Evolutionary conservation across 768 basidiomycete genomes (phyloP).

Genomic region (Baorangia bicolor): DNA sequence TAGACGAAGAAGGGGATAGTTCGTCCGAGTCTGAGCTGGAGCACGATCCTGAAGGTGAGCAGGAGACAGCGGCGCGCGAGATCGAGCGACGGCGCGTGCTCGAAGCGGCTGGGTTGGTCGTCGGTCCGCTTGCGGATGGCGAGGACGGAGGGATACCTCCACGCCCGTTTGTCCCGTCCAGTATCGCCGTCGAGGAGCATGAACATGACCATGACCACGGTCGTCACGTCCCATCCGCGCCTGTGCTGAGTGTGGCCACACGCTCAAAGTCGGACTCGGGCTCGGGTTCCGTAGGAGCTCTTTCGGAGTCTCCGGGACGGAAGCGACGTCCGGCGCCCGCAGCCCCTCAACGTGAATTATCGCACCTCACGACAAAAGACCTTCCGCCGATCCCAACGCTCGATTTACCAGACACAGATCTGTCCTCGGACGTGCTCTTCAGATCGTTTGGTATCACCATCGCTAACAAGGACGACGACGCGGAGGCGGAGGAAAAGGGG

Average conservation of each 20-base stretch:
- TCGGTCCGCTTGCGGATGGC: slow-evolving; percentile 40
- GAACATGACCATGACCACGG: not conserved
- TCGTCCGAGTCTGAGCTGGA: slow-evolving; percentile 7
- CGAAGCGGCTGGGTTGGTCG: slow-evolving; percentile 84
- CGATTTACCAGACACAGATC: slow-evolving; percentile 23
- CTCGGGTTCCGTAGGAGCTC: slow-evolving; percentile 36
- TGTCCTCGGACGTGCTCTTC: not conserved
- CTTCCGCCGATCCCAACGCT: slow-evolving; percentile 52
- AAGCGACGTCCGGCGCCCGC: slow-evolving; percentile 29
- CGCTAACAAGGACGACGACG: not conserved
- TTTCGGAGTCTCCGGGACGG: slow-evolving; percentile 36
- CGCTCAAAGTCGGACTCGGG: slow-evolving; percentile 10
- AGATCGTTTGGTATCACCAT: not conserved
- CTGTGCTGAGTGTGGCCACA: not conserved
- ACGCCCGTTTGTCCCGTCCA: slow-evolving; percentile 28
- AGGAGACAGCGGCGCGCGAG: slow-evolving; percentile 59
- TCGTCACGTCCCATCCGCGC: not conserved
- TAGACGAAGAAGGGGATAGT: slow-evolving; percentile 30
- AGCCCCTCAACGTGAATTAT: slow-evolving; percentile 17
- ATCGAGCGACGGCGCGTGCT: slow-evolving; percentile 78
- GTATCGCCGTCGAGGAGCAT: not conserved
- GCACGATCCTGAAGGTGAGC: slow-evolving; percentile 27
- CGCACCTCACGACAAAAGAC: slow-evolving; percentile 40
- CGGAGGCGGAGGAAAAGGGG: not conserved
- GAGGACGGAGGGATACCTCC: not conserved